Base-by-base conservation (phyloP, 495 filamentous ascomycete species). In the Penicillium goetzii region DNA sequence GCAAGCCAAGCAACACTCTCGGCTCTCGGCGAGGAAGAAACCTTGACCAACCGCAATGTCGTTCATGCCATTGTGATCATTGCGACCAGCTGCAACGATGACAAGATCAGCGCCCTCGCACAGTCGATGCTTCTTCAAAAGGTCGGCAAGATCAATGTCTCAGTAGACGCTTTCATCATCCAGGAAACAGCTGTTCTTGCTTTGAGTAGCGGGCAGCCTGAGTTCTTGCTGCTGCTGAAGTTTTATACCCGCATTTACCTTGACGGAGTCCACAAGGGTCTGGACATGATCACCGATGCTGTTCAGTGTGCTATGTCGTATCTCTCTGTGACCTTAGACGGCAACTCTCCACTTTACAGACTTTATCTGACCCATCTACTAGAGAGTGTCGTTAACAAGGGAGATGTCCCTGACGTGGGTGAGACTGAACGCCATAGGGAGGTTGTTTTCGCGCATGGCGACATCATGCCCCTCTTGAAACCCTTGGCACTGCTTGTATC, bases 101-200 rank as follows among this genome's bases (percentile, higher is more conserved):
- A 92, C 38, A 96, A 97, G 75, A 95, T 98, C 50, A 94, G 89
- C 25, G 96, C 94, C 14, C 81, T 99, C 58, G 92, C 92, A n/a
- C 90, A 96, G 68, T 94, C 92, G 5, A 97, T 98, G 90, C 84
- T 99, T 19, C 77, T 97, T 9, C 95, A 98, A 68, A 96, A 98
- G 72, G 86, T 97, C 64, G 88, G 89, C 10, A 94, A 93, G 69
- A 82, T 97, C 40, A 93, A 84, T 69, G 77, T 83, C 61, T 73
- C 83, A 1, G 87, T 97, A 9, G 93, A 97, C 78, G 84, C 89
- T 14, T 87, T 87, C 57, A 94, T 98, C 52, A 88, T 98, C 50
- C 86, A 83, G 23, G 93, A 96, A 40, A 86, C 91, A 26, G 92
- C 93, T 34, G 73, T 81, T 6, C 76, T 99, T n/a, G 90, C 91